phyloP scores from a whole-genome alignment of 257 asterid genomes.

The Solanum pimpinellifolium region DNA sequence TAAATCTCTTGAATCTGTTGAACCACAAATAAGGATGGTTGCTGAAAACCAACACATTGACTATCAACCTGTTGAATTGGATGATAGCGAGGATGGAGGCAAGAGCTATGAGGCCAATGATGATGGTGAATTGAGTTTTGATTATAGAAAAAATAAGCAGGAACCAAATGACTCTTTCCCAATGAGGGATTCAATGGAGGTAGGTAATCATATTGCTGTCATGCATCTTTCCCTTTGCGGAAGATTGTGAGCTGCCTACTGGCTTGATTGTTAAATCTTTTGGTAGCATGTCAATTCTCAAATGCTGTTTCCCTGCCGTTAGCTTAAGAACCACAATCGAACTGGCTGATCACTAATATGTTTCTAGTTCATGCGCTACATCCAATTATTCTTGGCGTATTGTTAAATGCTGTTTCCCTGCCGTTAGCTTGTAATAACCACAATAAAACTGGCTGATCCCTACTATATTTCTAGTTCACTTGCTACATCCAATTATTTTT shows the following conservation, averaged over 20 bases:
- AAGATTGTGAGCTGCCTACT: not conserved
- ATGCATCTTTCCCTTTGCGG: not conserved
- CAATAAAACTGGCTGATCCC: not conserved
- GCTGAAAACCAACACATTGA: constrained; percentile 81
- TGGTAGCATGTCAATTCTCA: not conserved
- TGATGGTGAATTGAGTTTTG: constrained; percentile 72
- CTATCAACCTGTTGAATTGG: constrained; percentile 51
- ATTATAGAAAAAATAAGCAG: constrained; percentile 41
- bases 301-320: not conserved
- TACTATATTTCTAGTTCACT: not conserved
- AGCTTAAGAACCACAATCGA: not conserved
- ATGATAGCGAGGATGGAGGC: constrained; percentile 40
- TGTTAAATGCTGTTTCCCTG: not conserved
- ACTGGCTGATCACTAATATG: not conserved
- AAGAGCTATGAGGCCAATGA: constrained; percentile 39
- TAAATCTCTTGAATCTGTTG: constrained; percentile 78
- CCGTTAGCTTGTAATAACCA: not conserved
- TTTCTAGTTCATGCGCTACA: not conserved
- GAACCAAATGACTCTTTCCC: constrained; percentile 38
- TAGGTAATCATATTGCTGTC: constrained; percentile 6
- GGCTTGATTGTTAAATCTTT: not conserved
- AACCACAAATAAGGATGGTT: constrained; percentile 56
- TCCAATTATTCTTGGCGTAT: not conserved
- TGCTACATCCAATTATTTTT: not conserved
- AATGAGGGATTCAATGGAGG: constrained; percentile 64